Evolutionary conservation across 202 grass and related monocot species (phyloP).

Genomic region (Miscanthus sacchariflorus): DNA sequence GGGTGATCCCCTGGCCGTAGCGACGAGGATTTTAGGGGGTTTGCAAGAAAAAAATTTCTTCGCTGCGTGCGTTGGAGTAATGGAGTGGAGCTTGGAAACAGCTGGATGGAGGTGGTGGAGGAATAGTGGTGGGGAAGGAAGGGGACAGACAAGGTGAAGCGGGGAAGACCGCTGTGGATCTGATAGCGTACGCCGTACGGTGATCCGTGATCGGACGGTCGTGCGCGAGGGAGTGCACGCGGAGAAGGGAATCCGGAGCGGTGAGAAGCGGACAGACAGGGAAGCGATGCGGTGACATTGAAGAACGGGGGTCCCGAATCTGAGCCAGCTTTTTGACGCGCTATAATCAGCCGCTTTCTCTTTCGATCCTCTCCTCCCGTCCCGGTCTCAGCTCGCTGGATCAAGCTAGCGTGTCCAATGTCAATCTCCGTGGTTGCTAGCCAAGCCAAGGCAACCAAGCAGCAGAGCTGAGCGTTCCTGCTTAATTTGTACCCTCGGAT

Average conservation of each 20-base stretch:
- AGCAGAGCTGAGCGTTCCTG: background rate
- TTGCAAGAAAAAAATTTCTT: background rate
- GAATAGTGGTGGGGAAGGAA: slow-evolving; percentile 13
- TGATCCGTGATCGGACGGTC: slow-evolving; percentile 46
- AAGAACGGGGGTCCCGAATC: background rate
- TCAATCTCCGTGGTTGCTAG: too few species aligned
- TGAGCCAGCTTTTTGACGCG: slow-evolving; percentile 6
- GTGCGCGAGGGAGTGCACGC: background rate
- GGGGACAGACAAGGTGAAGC: background rate
- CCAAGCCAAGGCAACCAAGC: too few species aligned
- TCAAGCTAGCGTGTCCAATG: background rate
- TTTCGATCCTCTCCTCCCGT: slow-evolving; percentile 10
- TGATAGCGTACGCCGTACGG: slow-evolving; percentile 15
- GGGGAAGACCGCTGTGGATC: background rate
- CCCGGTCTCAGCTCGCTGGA: background rate
- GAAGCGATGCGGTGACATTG: background rate
- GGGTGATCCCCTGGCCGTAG: background rate
- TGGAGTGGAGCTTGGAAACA: background rate
- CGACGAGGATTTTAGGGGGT: background rate
- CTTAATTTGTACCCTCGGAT: background rate
- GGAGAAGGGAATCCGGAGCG: background rate
- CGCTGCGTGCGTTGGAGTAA: background rate
- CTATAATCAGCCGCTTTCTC: background rate
- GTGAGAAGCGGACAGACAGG: slow-evolving; percentile 25
- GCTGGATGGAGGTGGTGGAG: slow-evolving; percentile 28